phyloP scores from a whole-genome alignment of 2,329 filamentous ascomycete genomes.

The Xenosphaeropsis pyriputrescens region DNA sequence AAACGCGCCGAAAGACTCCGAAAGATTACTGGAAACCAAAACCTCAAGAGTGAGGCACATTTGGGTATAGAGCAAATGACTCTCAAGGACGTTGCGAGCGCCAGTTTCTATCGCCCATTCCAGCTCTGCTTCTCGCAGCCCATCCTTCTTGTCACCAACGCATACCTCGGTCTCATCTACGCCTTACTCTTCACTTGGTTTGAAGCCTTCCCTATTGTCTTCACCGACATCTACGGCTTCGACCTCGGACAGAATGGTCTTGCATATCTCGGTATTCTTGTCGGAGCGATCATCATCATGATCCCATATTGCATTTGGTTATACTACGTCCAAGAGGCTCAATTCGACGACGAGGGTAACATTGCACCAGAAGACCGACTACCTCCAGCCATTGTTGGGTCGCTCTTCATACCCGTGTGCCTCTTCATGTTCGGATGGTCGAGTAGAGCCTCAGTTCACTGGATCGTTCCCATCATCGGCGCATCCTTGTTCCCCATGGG shows the following conservation, averaged over 20 bases:
- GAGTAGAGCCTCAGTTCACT: conserved; percentile 38
- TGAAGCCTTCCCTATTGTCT: conserved; percentile 52
- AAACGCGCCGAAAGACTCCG: conserved; percentile 33
- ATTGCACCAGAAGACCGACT: conserved; percentile 54
- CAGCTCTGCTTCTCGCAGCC: conserved; percentile 55
- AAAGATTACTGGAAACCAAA: conserved; percentile 33
- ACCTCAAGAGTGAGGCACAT: conserved; percentile 32
- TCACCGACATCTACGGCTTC: conserved; percentile 43
- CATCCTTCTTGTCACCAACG: conserved; percentile 46
- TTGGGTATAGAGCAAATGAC: conserved; percentile 29
- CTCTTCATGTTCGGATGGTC: conserved; percentile 63
- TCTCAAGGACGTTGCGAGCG: too few relatives aligned
- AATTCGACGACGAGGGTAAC: conserved; percentile 27
- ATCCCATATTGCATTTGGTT: conserved; percentile 35
- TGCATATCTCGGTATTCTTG: conserved; percentile 52
- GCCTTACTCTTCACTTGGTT: conserved; percentile 42
- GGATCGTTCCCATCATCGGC: conserved; percentile 32
- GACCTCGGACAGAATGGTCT: conserved; percentile 42
- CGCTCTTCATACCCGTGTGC: conserved; percentile 44
- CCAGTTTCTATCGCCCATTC: conserved; percentile 36
- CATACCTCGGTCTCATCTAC: conserved; percentile 51
- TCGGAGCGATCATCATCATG: conserved; percentile 45
- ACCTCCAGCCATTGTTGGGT: conserved; percentile 44
- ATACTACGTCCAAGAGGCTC: conserved; percentile 27
- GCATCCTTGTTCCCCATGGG: conserved; percentile 25